Base-by-base conservation (phyloP, 192 early-diverging fungal species). In the Glomus cerebriforme region DNA sequence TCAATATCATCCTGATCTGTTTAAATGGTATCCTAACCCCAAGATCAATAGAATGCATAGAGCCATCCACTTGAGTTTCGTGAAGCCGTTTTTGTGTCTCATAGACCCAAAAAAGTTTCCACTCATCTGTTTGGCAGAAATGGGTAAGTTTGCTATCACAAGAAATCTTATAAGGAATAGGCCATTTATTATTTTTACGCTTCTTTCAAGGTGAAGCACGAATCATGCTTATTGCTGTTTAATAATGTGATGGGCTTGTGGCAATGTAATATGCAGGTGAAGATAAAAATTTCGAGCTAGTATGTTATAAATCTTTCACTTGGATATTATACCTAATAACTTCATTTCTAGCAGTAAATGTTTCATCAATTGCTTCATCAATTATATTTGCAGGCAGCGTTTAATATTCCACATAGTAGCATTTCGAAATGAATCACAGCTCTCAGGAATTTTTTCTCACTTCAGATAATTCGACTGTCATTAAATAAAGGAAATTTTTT, bases 11-110 rank as follows among this genome's bases (percentile, higher is more conserved):
- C n/a, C n/a, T n/a, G n/a, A n/a, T n/a, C 1, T 58, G 47, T 67
- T 67, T 67, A 67, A 73, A 73, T 58, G 26, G 47, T 29, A 43
- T n/a, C n/a, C 49, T 27, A n/a, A n/a, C n/a, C n/a, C n/a, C n/a
- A n/a, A n/a, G n/a, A n/a, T n/a, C n/a, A n/a, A n/a, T n/a, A n/a
- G n/a, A n/a, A n/a, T n/a, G n/a, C n/a, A n/a, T n/a, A n/a, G n/a
- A n/a, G n/a, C n/a, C n/a, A n/a, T n/a, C n/a, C n/a, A n/a, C n/a
- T n/a, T n/a, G n/a, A n/a, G n/a, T n/a, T n/a, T n/a, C n/a, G n/a
- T n/a, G n/a, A n/a, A n/a, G n/a, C n/a, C n/a, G n/a, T n/a, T n/a
- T n/a, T n/a, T n/a, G n/a, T n/a, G n/a, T n/a, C n/a, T n/a, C 45
- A 35, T 3, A 35, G 5, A 5, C 5, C 5, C 5, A 3, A 5